These are phyloP conservation scores for Dispira simplex DNA, from an alignment of 192 early-diverging fungal species.

Conservation along the genomic window DNA sequence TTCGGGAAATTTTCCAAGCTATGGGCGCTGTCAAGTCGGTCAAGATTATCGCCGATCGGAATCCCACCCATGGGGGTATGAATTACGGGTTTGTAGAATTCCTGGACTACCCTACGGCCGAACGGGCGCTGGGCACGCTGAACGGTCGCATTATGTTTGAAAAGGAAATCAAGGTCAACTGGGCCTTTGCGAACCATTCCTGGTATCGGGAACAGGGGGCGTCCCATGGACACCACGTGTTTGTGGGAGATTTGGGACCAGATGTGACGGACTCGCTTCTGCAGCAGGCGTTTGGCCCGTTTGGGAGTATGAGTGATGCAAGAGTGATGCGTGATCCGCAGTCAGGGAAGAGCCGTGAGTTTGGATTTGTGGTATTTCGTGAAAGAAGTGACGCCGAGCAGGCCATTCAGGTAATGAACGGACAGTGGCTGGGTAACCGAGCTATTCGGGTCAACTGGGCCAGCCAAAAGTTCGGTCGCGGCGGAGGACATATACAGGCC, in stretches of 20 bases:
- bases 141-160: constrained; percentile 55
- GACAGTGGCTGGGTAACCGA: constrained; percentile 71
- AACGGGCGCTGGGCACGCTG: constrained; percentile 45
- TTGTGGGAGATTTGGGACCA: constrained; percentile 85
- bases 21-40: constrained; percentile 42
- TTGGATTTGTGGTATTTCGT: constrained; percentile 83
- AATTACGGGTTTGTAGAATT: constrained; percentile 89
- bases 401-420: constrained; percentile 77
- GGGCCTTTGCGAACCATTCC: constrained; percentile 32
- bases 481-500: no score
- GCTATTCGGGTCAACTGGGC: constrained; percentile 91
- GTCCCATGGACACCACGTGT: no score
- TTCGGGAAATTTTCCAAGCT: constrained; percentile 60
- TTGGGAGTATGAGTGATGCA: constrained; percentile 67
- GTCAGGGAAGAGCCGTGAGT: constrained; percentile 82
- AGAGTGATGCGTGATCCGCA: constrained; percentile 86
- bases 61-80: constrained; percentile 40
- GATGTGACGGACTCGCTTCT: no score
- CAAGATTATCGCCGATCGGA: constrained; percentile 70
- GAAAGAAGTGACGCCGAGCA: constrained; percentile 76
- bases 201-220: constrained; percentile 49
- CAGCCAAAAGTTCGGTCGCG: constrained; percentile 57
- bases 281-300: constrained; percentile 62
- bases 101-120: constrained; percentile 50
- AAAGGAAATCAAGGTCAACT: constrained; percentile 53